Conservation (phyloP, 306 rosid species). For the Dryas drummondii region DNA sequence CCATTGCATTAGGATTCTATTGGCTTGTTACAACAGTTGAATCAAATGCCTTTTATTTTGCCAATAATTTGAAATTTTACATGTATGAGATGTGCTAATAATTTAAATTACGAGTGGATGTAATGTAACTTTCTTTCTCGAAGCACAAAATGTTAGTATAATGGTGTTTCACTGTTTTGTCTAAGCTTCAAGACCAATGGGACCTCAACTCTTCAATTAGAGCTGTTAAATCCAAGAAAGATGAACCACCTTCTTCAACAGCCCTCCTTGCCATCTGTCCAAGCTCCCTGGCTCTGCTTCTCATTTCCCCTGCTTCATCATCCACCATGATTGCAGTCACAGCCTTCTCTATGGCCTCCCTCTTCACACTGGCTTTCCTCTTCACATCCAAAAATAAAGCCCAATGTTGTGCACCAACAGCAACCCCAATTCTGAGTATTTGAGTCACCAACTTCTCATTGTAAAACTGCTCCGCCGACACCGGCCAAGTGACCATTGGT, state of each 20-base stretch:
- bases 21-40: too few relatives aligned
- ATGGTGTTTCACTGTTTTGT: too few relatives aligned
- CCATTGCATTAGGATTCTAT: too few relatives aligned
- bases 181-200: conserved; percentile 19
- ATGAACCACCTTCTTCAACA: conserved; percentile 37
- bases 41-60: too few relatives aligned
- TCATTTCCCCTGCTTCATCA: conserved; percentile 34
- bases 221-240: conserved; percentile 9
- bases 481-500: conserved; percentile 51
- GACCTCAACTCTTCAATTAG: conserved; percentile 26
- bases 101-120: neutral
- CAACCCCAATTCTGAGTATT: conserved; percentile 25
- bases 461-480: conserved; percentile 34
- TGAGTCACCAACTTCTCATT: conserved; percentile 41
- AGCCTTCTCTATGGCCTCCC: conserved; percentile 28
- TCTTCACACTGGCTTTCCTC: conserved; percentile 21
- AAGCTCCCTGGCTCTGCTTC: conserved; percentile 31
- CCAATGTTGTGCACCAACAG: conserved; percentile 34
- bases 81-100: neutral
- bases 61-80: neutral
- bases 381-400: conserved; percentile 13
- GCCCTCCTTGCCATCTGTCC: conserved; percentile 27
- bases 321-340: conserved; percentile 27
- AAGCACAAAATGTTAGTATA: neutral
- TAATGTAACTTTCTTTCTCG: neutral